Conservation (phyloP, 495 filamentous ascomycete genomes). For the Aspergillus sclerotiicarbonarius region DNA sequence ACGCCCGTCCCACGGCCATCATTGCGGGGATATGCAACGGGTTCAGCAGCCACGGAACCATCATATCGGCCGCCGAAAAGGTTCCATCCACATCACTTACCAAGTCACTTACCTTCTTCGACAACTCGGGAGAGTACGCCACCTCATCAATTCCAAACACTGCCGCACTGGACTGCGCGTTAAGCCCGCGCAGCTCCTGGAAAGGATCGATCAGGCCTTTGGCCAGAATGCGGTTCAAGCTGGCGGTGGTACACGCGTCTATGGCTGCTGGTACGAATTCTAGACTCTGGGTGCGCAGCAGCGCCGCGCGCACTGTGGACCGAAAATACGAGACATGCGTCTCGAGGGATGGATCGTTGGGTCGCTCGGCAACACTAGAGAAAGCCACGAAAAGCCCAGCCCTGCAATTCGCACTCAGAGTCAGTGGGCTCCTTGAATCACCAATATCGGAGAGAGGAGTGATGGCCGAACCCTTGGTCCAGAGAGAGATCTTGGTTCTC, state of each 20-base stretch:
- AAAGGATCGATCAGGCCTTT: slow-evolving; percentile 5
- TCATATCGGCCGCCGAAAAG: slow-evolving; percentile 1
- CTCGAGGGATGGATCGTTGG: background rate
- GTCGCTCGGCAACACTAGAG: background rate
- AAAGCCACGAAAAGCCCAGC: background rate
- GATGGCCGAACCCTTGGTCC: slow-evolving; percentile 3
- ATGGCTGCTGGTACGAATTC: slow-evolving; percentile 2
- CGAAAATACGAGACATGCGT: slow-evolving; percentile 1
- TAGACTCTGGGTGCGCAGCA: background rate
- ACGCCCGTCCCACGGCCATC: background rate
- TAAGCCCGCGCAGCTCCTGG: background rate
- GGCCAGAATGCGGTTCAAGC: background rate
- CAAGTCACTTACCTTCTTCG: background rate
- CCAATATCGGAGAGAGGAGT: background rate
- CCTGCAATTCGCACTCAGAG: background rate
- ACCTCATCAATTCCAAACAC: background rate
- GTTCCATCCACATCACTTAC: background rate
- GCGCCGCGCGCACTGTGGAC: background rate
- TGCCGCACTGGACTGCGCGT: background rate
- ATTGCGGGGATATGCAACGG: slow-evolving; percentile 1
- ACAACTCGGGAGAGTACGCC: background rate
- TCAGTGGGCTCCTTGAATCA: background rate
- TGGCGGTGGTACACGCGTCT: background rate
- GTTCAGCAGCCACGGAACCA: slow-evolving; percentile 7
- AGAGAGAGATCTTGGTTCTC: background rate